A percentile compares a stretch with the other conserved stretches of the same genome.
Conservation (phyloP, 2,329 filamentous ascomycete genomes). For the Colletotrichum echinochloae region DNA sequence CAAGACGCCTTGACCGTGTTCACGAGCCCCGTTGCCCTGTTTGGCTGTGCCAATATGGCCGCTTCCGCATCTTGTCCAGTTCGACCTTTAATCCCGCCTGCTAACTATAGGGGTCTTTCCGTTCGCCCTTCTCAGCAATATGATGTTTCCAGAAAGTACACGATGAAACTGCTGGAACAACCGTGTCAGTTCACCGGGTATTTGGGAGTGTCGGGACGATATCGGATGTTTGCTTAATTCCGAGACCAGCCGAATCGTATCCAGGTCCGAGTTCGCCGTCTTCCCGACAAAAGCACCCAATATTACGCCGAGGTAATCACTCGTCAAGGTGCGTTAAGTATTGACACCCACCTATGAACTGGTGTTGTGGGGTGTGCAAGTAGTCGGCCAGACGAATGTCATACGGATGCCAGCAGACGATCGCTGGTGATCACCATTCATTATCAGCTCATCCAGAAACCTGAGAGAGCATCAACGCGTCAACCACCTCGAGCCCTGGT, state of each 20-base stretch:
- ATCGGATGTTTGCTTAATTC: conserved; percentile 7
- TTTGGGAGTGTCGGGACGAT: neutral
- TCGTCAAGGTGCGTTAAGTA: too few relatives aligned
- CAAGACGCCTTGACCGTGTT: neutral
- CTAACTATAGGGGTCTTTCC: neutral
- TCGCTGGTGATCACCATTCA: neutral
- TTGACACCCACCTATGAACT: neutral
- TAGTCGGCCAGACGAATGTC: neutral
- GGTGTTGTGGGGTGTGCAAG: neutral
- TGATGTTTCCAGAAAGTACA: neutral
- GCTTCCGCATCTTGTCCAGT: neutral
- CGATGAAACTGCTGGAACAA: neutral
- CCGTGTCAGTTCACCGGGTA: neutral
- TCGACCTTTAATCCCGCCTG: too few relatives aligned
- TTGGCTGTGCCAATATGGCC: conserved; percentile 7
- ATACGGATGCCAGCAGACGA: neutral
- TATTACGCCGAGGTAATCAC: too few relatives aligned
- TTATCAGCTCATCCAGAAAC: neutral
- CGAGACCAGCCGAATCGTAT: conserved; percentile 9
- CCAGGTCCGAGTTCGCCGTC: neutral
- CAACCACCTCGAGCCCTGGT: conserved; percentile 1
- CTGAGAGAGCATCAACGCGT: neutral
- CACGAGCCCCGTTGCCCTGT: conserved; percentile 19
- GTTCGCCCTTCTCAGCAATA: neutral
- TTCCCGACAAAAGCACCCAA: neutral